Percentiles rank a stretch among this genome's conserved stretches.
Evolutionary conservation across 441 rosid genomes (phyloP).

Genomic region (Pelargonium fulgidum): DNA sequence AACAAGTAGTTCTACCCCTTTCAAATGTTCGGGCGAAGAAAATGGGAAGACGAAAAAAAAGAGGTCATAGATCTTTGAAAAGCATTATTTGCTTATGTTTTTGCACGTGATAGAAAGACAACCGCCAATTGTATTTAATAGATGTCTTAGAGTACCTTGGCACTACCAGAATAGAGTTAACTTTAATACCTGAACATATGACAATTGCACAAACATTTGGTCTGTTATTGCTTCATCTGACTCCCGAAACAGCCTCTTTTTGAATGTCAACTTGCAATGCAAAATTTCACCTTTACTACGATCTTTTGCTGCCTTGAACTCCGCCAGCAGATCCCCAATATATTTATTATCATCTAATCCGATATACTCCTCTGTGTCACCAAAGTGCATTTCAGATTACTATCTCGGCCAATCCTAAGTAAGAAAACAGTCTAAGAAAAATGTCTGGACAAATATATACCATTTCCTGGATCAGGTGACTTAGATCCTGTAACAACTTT

Average conservation of each 20-base stretch:
- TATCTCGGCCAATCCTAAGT: constrained; percentile 13
- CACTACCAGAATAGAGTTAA: too few relatives aligned
- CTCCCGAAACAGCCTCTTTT: constrained; percentile 90
- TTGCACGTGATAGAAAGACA: neutral
- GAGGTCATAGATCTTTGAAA: neutral
- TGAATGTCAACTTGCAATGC: constrained; percentile 82
- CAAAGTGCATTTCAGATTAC: constrained; percentile 24
- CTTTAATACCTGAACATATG: constrained; percentile 80
- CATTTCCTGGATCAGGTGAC: constrained; percentile 82
- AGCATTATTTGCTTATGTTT: neutral
- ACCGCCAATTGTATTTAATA: neutral
- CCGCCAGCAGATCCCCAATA: constrained; percentile 85
- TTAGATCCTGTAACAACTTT: constrained; percentile 88
- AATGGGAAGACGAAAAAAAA: neutral
- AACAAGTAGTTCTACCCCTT: neutral
- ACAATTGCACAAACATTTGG: constrained; percentile 89
- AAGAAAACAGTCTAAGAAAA: constrained; percentile 14
- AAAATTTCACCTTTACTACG: constrained; percentile 92
- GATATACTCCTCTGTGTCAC: constrained; percentile 73
- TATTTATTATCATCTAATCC: constrained; percentile 96
- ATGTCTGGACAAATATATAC: constrained; percentile 32
- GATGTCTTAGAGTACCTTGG: too few relatives aligned
- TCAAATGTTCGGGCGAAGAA: neutral
- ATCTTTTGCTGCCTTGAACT: constrained; percentile 87
- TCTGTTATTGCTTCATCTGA: constrained; percentile 95